Evolutionary conservation across 2,329 filamentous ascomycete species (phyloP), one percentile per base, ranked within the genome.

Genomic region (Amylocarpus encephaloides): DNA sequence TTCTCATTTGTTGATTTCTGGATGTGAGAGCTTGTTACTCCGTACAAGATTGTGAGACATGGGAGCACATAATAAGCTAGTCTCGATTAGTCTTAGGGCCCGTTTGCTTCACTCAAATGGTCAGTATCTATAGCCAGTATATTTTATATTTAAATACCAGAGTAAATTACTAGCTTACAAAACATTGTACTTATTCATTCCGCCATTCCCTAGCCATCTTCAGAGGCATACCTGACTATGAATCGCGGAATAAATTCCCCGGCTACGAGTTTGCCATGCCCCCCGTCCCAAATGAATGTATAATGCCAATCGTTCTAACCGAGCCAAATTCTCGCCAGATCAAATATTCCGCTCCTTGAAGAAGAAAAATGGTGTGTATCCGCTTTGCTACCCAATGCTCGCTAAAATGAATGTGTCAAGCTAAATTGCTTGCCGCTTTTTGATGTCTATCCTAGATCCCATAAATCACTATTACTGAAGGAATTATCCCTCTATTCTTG

Each of bases 1-100:
- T 63, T 39, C 36, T 57, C 30, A 29, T 18, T 2, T 39, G n/a
- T 18, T 46, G 33, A 12, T 36, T 12, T 18, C 16, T 34, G 30
- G 32, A 22, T 32, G 26, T 32, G 19, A 10, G 29, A 10, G n/a
- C 26, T 10, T 44, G 16, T 26, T 26, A 32, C n/a, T 19, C 39
- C 15, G n/a, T n/a, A 43, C n/a, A 29, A n/a, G 26, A 33, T 6
- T 6, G 10, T 19, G 39, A 19, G 18, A 18, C 38, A 11, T 6
- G 13, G 38, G 13, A 11, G 19, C n/a, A 3, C 10, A n/a, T n/a
- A n/a, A n/a, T 15, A 10, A 5, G 15, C 34, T 36, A 36, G 5
- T 13, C 34, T 13, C 11, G 7, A 26, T 26, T 26, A 26, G 22
- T 26, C 22, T 26, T 26, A 26, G 22, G n/a, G n/a, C n/a, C n/a